Evolutionary conservation across 208 protist genomes (phyloP).

Genomic region (Naegleria fowleri): DNA sequence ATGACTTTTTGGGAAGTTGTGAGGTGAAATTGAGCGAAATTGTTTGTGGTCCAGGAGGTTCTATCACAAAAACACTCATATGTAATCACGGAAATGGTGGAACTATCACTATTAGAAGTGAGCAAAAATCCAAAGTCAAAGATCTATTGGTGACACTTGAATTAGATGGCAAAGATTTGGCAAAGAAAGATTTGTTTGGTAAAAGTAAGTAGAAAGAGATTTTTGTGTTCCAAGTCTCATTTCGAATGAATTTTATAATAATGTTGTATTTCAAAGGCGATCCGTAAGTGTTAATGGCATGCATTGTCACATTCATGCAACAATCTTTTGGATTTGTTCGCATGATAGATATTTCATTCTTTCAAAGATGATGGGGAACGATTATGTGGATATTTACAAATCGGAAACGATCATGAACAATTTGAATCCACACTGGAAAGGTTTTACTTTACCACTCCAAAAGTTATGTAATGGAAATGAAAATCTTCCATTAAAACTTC

Average conservation of each 20-base stretch:
- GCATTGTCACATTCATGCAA: background rate
- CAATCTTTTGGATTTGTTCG: too few relatives aligned
- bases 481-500: background rate
- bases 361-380: background rate
- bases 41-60: background rate
- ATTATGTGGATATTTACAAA: background rate
- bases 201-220: background rate
- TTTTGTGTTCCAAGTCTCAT: too few relatives aligned
- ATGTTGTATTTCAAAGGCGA: background rate
- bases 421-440: background rate
- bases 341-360: background rate
- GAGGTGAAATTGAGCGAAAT: background rate
- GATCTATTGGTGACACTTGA: background rate
- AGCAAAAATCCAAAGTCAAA: background rate
- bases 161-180: background rate
- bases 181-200: background rate
- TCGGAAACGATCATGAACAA: background rate
- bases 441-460: background rate
- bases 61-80: background rate
- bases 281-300: background rate
- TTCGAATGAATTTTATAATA: background rate
- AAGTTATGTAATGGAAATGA: background rate
- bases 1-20: background rate
- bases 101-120: background rate
- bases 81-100: background rate